Evolutionary conservation across 179 eudicot species (phyloP).

Genomic region (Drosera spatulata): DNA sequence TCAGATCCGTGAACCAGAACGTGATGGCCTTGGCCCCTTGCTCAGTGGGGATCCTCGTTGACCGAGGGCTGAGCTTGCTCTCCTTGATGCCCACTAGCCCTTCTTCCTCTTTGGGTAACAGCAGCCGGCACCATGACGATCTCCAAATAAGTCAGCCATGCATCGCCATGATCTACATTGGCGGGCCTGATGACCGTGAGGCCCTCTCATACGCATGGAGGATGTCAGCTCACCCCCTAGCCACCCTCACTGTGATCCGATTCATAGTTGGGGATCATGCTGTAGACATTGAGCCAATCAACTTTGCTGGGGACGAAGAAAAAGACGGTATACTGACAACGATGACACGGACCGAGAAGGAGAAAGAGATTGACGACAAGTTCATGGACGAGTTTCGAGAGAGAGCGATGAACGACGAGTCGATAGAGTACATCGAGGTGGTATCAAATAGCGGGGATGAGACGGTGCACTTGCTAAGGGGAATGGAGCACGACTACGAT

Average conservation of each 20-base stretch:
- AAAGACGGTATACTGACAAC: neutral
- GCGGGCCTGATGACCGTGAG: slow-evolving; percentile 68
- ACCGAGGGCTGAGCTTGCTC: slow-evolving; percentile 21
- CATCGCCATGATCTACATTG: slow-evolving; percentile 33
- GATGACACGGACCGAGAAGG: slow-evolving; percentile 3
- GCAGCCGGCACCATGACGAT: too few relatives aligned
- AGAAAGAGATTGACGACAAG: slow-evolving; percentile 9
- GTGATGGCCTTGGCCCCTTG: slow-evolving; percentile 45
- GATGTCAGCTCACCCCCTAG: slow-evolving; percentile 26
- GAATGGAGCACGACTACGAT: slow-evolving; percentile 19
- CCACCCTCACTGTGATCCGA: slow-evolving; percentile 20
- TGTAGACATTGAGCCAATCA: neutral
- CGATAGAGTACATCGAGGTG: slow-evolving; percentile 16
- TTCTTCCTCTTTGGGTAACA: neutral
- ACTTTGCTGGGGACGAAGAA: neutral
- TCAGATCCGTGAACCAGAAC: slow-evolving; percentile 30
- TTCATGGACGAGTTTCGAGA: slow-evolving; percentile 5
- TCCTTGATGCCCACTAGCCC: neutral
- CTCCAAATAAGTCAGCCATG: neutral
- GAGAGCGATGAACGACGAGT: slow-evolving; percentile 7
- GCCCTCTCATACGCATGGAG: slow-evolving; percentile 41
- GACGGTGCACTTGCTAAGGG: slow-evolving; percentile 11
- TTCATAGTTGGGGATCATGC: slow-evolving; percentile 8
- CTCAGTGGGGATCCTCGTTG: slow-evolving; percentile 43
- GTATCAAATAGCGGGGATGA: slow-evolving; percentile 43